Conservation (phyloP, 768 basidiomycete genomes). For the Tulasnella sp. region DNA sequence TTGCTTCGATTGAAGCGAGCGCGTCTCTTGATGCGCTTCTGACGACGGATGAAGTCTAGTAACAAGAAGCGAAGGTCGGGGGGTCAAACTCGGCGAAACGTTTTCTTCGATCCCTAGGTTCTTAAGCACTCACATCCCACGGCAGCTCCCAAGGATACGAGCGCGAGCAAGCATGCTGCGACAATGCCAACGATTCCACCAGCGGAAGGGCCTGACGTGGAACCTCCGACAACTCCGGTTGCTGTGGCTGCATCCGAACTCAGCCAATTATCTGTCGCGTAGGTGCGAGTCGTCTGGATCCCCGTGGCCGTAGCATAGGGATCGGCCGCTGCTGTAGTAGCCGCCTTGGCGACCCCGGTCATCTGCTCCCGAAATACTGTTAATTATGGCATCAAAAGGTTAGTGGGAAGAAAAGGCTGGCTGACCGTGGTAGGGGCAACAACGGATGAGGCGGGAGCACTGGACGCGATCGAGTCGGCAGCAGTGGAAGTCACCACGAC, state of each 20-base stretch:
- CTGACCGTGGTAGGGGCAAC: background rate
- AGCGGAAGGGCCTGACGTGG: background rate
- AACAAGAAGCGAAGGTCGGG: background rate
- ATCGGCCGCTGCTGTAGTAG: too few species aligned
- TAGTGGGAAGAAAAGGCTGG: too few species aligned
- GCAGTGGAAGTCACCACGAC: slow-evolving; percentile 21
- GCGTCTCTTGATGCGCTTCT: background rate
- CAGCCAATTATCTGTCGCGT: too few species aligned
- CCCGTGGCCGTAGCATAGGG: too few species aligned
- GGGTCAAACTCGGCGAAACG: background rate
- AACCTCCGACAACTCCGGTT: too few species aligned
- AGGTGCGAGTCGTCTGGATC: too few species aligned
- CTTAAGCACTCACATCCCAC: background rate
- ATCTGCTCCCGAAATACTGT: too few species aligned
- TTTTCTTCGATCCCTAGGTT: background rate
- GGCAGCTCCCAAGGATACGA: slow-evolving; percentile 4
- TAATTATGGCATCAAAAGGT: too few species aligned
- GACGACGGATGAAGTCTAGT: slow-evolving; percentile 6
- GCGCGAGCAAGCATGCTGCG: slow-evolving; percentile 7
- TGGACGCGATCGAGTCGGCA: background rate
- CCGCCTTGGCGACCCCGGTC: too few species aligned
- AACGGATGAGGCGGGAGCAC: background rate
- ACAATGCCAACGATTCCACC: slow-evolving; percentile 10
- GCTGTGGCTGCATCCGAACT: too few species aligned
- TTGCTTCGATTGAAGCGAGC: background rate